Evolutionary conservation across 2,329 filamentous ascomycete genomes (phyloP).

Genomic region (Tolypocladium ophioglossoides): DNA sequence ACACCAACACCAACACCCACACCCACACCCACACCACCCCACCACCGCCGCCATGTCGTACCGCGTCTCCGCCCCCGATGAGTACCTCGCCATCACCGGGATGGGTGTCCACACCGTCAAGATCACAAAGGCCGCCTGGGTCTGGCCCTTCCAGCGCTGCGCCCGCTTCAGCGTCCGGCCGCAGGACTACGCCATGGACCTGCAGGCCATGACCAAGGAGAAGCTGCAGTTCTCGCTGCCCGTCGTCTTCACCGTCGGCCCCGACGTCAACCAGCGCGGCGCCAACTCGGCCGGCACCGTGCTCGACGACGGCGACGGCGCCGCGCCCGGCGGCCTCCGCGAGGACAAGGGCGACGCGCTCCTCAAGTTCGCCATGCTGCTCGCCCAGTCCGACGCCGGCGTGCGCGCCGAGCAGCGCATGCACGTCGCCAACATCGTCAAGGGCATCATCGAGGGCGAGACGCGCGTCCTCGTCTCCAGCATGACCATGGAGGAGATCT

Average conservation of each 20-base stretch:
- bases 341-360: conserved; percentile 52
- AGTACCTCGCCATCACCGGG: conserved; percentile 83
- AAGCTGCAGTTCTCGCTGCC: conserved; percentile 76
- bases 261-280: conserved; percentile 55
- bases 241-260: conserved; percentile 78
- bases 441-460: conserved; percentile 84
- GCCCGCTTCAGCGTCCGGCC: conserved; percentile 56
- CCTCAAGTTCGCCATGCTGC: conserved; percentile 71
- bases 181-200: conserved; percentile 71
- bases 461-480: conserved; percentile 71
- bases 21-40: too few relatives aligned
- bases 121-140: conserved; percentile 68
- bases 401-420: conserved; percentile 30
- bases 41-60: conserved; percentile 39
- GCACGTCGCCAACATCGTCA: conserved; percentile 77
- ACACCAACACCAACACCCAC: too few relatives aligned
- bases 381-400: conserved; percentile 51
- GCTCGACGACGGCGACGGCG: conserved; percentile 5
- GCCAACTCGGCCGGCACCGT: conserved; percentile 22
- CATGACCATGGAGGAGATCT: conserved; percentile 92
- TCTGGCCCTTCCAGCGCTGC: conserved; percentile 60
- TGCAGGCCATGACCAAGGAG: conserved; percentile 84
- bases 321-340: conserved; percentile 14
- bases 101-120: conserved; percentile 62
- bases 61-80: conserved; percentile 61